phyloP scores from a whole-genome alignment of 83 land plant genomes.

The Picea engelmannii region DNA sequence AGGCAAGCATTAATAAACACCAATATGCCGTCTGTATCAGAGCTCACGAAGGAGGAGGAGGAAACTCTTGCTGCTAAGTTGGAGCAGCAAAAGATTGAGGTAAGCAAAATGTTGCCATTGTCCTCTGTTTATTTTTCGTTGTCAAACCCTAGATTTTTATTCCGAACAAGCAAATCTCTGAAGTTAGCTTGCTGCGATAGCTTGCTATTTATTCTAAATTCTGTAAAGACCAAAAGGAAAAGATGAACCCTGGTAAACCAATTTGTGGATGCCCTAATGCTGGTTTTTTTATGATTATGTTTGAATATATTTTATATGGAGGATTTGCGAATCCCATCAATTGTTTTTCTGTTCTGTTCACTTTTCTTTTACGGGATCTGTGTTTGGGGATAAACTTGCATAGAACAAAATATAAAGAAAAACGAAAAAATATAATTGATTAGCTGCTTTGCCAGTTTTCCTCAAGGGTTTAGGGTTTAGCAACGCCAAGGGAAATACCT shows the following conservation, averaged over 20 bases:
- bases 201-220: too few species aligned
- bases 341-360: too few species aligned
- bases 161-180: too few species aligned
- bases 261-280: neutral
- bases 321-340: too few species aligned
- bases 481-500: too few species aligned
- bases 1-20: neutral
- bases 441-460: too few species aligned
- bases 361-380: too few species aligned
- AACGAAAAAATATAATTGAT: too few species aligned
- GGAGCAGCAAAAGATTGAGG: constrained; percentile 4
- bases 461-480: too few species aligned
- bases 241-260: neutral
- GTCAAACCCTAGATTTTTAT: neutral
- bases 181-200: neutral
- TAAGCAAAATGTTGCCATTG: neutral
- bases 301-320: neutral
- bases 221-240: too few species aligned
- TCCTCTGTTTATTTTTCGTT: neutral
- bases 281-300: neutral
- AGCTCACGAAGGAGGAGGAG: neutral
- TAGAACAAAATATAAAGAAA: too few species aligned
- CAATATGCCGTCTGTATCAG: constrained; percentile 4
- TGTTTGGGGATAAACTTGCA: too few species aligned
- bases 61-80: constrained; percentile 10